Conservation (phyloP, 495 filamentous ascomycete species). For the Usnea hakonensis region DNA sequence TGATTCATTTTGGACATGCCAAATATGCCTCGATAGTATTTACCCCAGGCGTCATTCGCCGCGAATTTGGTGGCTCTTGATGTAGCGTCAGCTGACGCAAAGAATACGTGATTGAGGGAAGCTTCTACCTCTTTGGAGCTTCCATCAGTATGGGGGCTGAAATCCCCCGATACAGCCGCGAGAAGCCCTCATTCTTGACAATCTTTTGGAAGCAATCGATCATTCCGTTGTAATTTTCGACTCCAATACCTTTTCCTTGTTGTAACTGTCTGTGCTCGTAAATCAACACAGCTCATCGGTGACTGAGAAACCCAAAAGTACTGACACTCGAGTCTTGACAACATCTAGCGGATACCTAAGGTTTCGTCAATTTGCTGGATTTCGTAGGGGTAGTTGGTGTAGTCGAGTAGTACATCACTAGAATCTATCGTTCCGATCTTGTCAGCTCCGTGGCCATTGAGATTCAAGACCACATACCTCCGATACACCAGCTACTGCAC, state of each 20-base stretch:
- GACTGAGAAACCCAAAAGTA: not conserved
- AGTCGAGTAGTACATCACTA: constrained; percentile 67
- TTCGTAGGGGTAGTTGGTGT: not conserved
- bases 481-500: constrained; percentile 86
- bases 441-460: constrained; percentile 26
- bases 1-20: constrained; percentile 82
- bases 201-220: constrained; percentile 97
- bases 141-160: constrained; percentile 96
- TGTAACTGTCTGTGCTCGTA: constrained; percentile 65
- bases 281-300: constrained; percentile 11
- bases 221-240: constrained; percentile 89
- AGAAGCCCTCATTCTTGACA: constrained; percentile 82
- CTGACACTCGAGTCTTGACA: constrained; percentile 95
- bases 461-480: constrained; percentile 53
- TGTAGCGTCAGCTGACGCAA: not conserved
- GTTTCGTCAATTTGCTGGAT: constrained; percentile 2
- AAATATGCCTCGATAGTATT: constrained; percentile 79
- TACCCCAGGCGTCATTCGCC: constrained; percentile 96
- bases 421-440: constrained; percentile 51
- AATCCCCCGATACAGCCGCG: constrained; percentile 90
- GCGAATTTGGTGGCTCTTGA: constrained; percentile 93
- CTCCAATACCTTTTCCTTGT: constrained; percentile 56
- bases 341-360: constrained; percentile 95
- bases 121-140: constrained; percentile 69
- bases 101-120: not conserved